A percentile compares a stretch with the other conserved stretches of the same genome.
phyloP scores from a whole-genome alignment of 441 rosid genomes.

The Gossypium trilobum region DNA sequence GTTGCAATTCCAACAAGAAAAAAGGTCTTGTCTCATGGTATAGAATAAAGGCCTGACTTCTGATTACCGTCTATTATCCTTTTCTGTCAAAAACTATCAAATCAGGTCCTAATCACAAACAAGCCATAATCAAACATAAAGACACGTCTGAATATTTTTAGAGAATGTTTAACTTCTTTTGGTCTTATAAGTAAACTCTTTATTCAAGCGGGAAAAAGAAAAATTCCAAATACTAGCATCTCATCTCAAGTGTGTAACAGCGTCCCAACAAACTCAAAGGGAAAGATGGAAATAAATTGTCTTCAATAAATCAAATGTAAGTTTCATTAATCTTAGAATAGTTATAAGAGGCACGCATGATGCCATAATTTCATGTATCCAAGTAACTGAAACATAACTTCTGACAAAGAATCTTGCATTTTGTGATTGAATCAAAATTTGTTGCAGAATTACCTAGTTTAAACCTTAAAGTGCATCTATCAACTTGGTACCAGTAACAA shows the following conservation, averaged over 20 bases:
- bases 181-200: background rate
- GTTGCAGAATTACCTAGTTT: background rate
- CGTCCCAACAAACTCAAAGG: background rate
- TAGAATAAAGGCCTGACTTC: constrained; percentile 1
- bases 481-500: background rate
- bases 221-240: background rate
- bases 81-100: background rate
- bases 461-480: background rate
- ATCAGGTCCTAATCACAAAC: background rate
- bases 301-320: background rate
- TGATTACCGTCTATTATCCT: background rate
- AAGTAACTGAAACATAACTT: background rate
- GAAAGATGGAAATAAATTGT: background rate
- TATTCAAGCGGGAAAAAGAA: background rate
- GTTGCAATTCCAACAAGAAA: background rate
- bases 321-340: background rate
- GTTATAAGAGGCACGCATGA: background rate
- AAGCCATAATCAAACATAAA: background rate
- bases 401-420: background rate
- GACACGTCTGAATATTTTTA: background rate
- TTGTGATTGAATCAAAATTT: background rate
- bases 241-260: background rate
- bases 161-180: background rate
- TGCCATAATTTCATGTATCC: background rate
- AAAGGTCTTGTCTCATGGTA: background rate